Base-by-base conservation (phyloP, 345 rosid species). In the Laguncularia racemosa region DNA sequence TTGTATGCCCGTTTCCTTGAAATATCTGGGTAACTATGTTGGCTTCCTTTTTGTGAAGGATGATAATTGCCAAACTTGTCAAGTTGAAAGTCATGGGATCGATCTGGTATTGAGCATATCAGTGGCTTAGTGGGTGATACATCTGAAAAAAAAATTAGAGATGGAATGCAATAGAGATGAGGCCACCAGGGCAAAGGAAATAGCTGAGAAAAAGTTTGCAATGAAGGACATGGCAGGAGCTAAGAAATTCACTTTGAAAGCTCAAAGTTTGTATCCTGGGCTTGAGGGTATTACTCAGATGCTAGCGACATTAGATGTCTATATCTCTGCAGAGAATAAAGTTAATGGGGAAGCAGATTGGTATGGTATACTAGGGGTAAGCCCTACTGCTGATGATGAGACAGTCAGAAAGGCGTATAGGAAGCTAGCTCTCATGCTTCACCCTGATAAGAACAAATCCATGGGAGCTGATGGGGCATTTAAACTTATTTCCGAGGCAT, bases 111-210 rank as follows among this genome's bases (percentile, higher is more conserved):
- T 33, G 40, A 33, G 7, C 40, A 33, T 33, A 1, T 33, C 7
- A 10, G 40, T 33, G 40, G 40, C 40, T 33, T 7, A 33, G 40
- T 33, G 40, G 40, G 9, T 33, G 40, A 10, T 33, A 7, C 9
- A 33, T 33, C 40, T 33, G 40, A 33, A 33, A 33, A 6, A 9
- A 9, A 33, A 33, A 4, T 7, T 10, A 57, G 44, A 55, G 23
- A 78, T 74, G 82, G 82, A 78, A 57, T 78, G 82, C 59, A 78
- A 78, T 49, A 74, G 66, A 55, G 82, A 74, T 57, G 82, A 78
- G 53, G 82, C 79, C 16, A 46, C 56, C 21, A 68, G 76, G 69
- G 82, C 82, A 2, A 78, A 69, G 48, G 79, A 74, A 57, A 74
- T 74, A 52, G 71, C 82, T 0, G 77, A 78, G 66, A 78, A 51